Conservation (phyloP, 2,329 filamentous ascomycete species). For the Fusarium begoniae region DNA sequence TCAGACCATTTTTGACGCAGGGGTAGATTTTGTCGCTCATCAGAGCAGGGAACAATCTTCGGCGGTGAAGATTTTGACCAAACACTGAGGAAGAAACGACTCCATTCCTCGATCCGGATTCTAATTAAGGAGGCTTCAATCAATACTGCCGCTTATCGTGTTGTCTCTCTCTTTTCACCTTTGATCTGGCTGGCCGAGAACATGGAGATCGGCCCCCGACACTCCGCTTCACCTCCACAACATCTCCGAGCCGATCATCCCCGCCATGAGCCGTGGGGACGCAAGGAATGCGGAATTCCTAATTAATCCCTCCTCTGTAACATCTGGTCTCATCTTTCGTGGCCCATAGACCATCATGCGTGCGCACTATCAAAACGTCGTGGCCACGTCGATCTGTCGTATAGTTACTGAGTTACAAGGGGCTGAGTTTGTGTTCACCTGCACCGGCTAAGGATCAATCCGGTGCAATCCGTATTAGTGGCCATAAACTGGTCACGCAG, state of each 20-base stretch:
- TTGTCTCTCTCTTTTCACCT: neutral
- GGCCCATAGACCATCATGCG: neutral
- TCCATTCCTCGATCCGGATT: neutral
- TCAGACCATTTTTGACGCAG: conserved; percentile 39
- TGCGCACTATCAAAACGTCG: conserved; percentile 10
- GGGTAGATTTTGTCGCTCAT: conserved; percentile 27
- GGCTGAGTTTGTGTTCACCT: conserved; percentile 10
- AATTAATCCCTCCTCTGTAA: neutral
- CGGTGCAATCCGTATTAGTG: neutral
- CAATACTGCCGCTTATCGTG: neutral
- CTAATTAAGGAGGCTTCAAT: conserved; percentile 20
- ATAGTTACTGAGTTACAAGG: conserved; percentile 1
- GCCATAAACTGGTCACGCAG: neutral
- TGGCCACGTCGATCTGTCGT: conserved; percentile 18
- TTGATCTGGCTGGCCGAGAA: conserved; percentile 8
- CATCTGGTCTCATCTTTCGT: conserved; percentile 19
- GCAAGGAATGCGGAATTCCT: conserved; percentile 18
- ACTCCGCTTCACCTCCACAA: conserved; percentile 18
- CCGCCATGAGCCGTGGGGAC: conserved; percentile 24
- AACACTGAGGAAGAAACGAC: neutral
- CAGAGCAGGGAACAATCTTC: conserved; percentile 21
- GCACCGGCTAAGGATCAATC: conserved; percentile 3
- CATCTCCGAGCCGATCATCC: conserved; percentile 21
- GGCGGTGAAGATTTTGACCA: conserved; percentile 21
- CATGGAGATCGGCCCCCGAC: conserved; percentile 8